These are phyloP conservation scores for Penicillium aurantiogriseum DNA, from an alignment of 2,329 filamentous ascomycete genomes.

Conservation along the genomic window DNA sequence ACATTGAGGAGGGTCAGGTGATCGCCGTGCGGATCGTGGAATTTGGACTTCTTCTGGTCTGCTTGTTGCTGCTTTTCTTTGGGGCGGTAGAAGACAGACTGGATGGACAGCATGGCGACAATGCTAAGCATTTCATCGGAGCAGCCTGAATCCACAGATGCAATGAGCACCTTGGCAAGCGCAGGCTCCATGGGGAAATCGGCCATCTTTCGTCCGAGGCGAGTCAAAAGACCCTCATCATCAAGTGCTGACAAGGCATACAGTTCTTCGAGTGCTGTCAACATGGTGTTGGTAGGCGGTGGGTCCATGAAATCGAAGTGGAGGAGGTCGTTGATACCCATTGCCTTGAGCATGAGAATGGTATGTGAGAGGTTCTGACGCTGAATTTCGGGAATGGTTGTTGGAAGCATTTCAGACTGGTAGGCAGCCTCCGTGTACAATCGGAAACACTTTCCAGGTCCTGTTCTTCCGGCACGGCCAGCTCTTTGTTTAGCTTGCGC, in stretches of 20 bases:
- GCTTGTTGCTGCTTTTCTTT: conserved; percentile 97
- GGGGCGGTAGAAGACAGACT: conserved; percentile 87
- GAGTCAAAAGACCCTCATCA: conserved; percentile 89
- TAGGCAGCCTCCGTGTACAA: conserved; percentile 94
- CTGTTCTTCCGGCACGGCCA: conserved; percentile 88
- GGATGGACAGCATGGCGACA: conserved; percentile 87
- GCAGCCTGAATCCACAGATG: conserved; percentile 80
- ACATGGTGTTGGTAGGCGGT: conserved; percentile 94
- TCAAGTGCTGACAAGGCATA: conserved; percentile 90
- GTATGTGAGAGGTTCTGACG: conserved; percentile 88
- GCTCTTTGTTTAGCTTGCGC: conserved; percentile 94
- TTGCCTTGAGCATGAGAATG: conserved; percentile 96
- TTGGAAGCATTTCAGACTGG: conserved; percentile 95
- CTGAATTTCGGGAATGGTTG: conserved; percentile 94
- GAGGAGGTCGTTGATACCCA: conserved; percentile 96
- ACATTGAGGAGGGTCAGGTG: conserved; percentile 94
- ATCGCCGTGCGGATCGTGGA: conserved; percentile 91
- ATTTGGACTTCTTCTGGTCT: conserved; percentile 96
- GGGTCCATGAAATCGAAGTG: conserved; percentile 99
- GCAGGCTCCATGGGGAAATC: conserved; percentile 98
- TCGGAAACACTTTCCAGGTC: conserved; percentile 92
- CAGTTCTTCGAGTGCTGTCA: conserved; percentile 90
- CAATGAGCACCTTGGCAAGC: conserved; percentile 85
- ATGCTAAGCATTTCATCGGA: conserved; percentile 93
- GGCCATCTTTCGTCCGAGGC: conserved; percentile 93